Base-by-base conservation (phyloP, 2,329 filamentous ascomycete genomes). In the Hysterium pulicare region DNA sequence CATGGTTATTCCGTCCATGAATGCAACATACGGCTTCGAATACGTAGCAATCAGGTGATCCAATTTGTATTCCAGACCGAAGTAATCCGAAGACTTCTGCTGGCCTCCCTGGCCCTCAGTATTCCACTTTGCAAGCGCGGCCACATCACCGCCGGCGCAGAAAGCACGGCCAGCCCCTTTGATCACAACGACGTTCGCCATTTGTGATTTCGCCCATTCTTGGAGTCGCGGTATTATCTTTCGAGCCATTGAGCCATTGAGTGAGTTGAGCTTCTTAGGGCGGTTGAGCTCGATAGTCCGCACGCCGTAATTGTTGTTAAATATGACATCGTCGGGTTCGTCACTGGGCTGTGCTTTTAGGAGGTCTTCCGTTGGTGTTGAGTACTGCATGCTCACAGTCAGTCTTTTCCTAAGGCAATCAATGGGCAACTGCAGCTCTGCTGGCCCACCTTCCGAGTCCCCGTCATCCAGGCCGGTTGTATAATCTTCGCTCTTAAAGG, bases 1-100 rank as follows among this genome's bases (percentile, higher is more conserved):
- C 93, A 98, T 98, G 40, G 94, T 98, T 67, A 95, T 87, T 46
- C 93, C 93, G 62, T 98, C 93, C 84, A 98, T 94, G 62, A 97
- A 86, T 23, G 93, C 87, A 40, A 98, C 82, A 62, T 93, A 95
- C 0, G 93, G 93, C 73, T 96, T 98, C 48, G 75, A 66, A 72
- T 95, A 96, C 28, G 90, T 96, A 17, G 93, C 87, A 63, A 98
- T 95, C 55, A 91, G 76, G 70, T 98, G 93, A 66, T 98, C 87
- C 49, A 98, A 83, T 72, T 88, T 85, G 77, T 97, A 98, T 83
- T 98, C 94, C 44, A 93, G 83, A 10, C 74, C 88, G 66, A 98
- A 98, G 76, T 94, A 98, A 39, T 90, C 83, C 36, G 79, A 74
- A 21, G 90, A 95, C 57, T 77, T 76, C 59, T 83, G 73, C 71